Evolutionary conservation across 768 basidiomycete species (phyloP).

Genomic region (Paxillus ammoniavirescens): DNA sequence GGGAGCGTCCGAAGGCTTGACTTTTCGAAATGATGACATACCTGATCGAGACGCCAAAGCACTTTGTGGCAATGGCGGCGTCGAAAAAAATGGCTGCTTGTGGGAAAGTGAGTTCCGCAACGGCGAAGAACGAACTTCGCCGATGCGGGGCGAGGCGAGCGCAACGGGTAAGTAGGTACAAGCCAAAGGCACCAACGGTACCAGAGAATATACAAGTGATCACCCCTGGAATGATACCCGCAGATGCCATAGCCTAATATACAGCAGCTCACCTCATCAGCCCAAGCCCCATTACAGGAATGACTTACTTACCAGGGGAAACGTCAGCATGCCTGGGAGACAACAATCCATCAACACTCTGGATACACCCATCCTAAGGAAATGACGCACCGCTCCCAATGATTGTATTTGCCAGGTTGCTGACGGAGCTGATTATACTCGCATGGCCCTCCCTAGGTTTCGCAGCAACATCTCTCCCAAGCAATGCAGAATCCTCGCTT

Average conservation of each 20-base stretch:
- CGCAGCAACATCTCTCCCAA: constrained; percentile 38
- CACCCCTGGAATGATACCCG: constrained; percentile 87
- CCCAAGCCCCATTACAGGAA: not conserved
- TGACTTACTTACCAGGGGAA: constrained; percentile 61
- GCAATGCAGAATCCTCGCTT: constrained; percentile 59
- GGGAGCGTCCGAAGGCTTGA: not conserved
- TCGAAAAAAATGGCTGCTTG: constrained; percentile 87
- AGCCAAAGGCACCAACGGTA: constrained; percentile 71
- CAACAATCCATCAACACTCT: not conserved
- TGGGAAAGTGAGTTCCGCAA: constrained; percentile 87
- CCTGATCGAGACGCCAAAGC: constrained; percentile 95
- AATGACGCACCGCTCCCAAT: constrained; percentile 76
- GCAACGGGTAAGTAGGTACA: constrained; percentile 85
- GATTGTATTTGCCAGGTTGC: constrained; percentile 87
- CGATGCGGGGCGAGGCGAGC: constrained; percentile 75
- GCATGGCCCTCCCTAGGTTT: constrained; percentile 62
- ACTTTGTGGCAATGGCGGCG: constrained; percentile 92
- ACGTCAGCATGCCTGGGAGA: constrained; percentile 77
- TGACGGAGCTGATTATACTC: constrained; percentile 62
- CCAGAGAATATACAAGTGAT: constrained; percentile 86
- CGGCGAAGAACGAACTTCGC: constrained; percentile 77
- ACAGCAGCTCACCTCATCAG: not conserved
- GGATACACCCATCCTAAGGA: not conserved
- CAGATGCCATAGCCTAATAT: constrained; percentile 80
- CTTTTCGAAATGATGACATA: constrained; percentile 32